Conservation (phyloP, 169 alveolate species). For the Cryptosporidium ryanae region DNA sequence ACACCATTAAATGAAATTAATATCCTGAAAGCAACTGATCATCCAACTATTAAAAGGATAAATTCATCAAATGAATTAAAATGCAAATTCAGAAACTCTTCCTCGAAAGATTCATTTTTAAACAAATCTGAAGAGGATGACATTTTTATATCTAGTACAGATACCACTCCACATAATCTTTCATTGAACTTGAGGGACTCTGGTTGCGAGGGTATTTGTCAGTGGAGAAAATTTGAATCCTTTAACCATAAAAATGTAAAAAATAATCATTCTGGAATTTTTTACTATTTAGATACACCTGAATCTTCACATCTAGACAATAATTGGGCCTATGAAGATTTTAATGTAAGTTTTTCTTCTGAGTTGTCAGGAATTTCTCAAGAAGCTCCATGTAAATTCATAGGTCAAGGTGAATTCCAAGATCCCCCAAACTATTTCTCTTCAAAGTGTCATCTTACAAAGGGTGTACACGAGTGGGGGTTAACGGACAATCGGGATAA, state of each 20-base stretch:
- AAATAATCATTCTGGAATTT: conserved; percentile 33
- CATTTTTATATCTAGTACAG: conserved; percentile 54
- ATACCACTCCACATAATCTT: conserved; percentile 57
- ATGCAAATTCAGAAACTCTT: conserved; percentile 3
- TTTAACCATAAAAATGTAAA: conserved; percentile 6
- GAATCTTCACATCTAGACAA: conserved; percentile 40
- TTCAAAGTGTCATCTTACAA: conserved; percentile 26
- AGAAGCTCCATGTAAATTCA: conserved; percentile 26
- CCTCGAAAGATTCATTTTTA: conserved; percentile 23
- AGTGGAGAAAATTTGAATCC: conserved; percentile 8
- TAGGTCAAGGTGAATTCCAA: conserved; percentile 40
- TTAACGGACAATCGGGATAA: conserved; percentile 31
- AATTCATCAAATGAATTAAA: conserved; percentile 24
- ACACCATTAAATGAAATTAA: conserved; percentile 43
- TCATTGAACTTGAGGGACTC: neutral
- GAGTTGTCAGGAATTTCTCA: conserved; percentile 11
- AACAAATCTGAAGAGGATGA: conserved; percentile 54
- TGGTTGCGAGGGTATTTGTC: neutral
- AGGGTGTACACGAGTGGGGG: conserved; percentile 55
- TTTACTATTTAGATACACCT: conserved; percentile 26
- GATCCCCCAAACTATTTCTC: conserved; percentile 70
- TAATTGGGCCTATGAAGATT: conserved; percentile 57
- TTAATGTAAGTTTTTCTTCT: conserved; percentile 20
- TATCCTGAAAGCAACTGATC: conserved; percentile 24
- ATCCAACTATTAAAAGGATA: conserved; percentile 15